Evolutionary conservation across 164 flowering plant genomes (phyloP), one percentile per base, ranked within the genome.

Genomic region (Platanus orientalis): DNA sequence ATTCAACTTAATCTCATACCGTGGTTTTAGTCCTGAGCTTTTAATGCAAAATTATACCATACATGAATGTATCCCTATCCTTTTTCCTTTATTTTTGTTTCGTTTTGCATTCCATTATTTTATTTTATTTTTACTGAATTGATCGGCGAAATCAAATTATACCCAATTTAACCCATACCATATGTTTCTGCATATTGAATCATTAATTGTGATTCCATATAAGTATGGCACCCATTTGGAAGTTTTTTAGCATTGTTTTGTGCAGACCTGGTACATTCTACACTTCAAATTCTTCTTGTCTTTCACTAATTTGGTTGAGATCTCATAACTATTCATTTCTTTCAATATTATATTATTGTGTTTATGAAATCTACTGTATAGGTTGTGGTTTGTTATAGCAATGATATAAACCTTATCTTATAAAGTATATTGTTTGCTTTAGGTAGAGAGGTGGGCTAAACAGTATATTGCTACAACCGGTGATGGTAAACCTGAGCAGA

Each of bases 371-470:
- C n/a, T 36, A 36, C 9, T 7, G 42, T n/a, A 5, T 34, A 34
- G 4, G 3, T 11, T 51, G 23, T n/a, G 51, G 57, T 17, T 4
- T 64, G 27, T 40, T 56, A 34, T 36, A 34, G 44, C 21, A 24
- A 50, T 56, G 7, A 49, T 56, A 48, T 12, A 49, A 36, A 6
- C 1, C 24, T 19, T 27, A 17, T 12, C 49, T 52, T 26, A n/a
- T 30, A 26, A 10, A 21, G 20, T 14, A 34, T 48, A 32, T 68
- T 62, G 16, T 24, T 36, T 70, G 10, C 40, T 67, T 62, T 67
- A 90, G 98, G 83, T 91, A 26, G 99, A 92, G 62, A 89, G 99
- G 74, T 95, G 97, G 99, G 88, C 85, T 49, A 89, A 81, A 54
- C 97, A 95, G 64, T 95, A 92, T 75, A 64, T 84, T 65, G 82